A percentile compares a stretch with the other conserved stretches of the same genome.
phyloP scores from a whole-genome alignment of 257 asterid genomes.

The Jasminum sambac region DNA sequence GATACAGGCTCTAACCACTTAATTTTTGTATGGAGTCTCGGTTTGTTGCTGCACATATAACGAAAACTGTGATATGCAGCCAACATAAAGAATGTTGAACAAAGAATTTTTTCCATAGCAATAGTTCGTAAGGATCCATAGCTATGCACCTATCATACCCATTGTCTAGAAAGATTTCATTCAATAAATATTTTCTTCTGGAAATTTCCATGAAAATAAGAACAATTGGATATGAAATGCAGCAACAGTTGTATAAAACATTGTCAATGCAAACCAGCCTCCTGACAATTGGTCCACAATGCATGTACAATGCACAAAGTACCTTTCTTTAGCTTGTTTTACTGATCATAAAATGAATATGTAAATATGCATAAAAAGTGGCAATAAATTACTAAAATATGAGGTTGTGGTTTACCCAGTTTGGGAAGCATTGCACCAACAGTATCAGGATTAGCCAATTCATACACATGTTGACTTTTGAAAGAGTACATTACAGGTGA shows the following conservation, averaged over 20 bases:
- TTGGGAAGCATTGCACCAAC: conserved; percentile 95
- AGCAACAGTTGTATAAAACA: neutral
- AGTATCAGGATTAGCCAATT: conserved; percentile 81
- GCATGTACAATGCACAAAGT: neutral
- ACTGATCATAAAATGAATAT: neutral
- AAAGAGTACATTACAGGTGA: conserved; percentile 69
- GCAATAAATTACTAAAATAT: neutral
- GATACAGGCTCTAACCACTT: neutral
- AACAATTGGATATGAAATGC: neutral
- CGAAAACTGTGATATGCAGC: neutral
- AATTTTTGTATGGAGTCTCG: neutral
- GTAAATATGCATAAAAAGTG: neutral
- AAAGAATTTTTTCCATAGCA: neutral
- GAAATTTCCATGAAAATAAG: neutral
- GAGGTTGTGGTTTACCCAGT: conserved; percentile 55
- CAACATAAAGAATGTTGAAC: neutral
- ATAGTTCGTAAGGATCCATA: neutral
- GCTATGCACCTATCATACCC: neutral
- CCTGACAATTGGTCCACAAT: neutral
- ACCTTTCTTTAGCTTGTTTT: neutral
- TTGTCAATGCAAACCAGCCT: neutral
- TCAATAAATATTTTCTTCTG: neutral
- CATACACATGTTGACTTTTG: conserved; percentile 74
- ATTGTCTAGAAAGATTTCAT: neutral
- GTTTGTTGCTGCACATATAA: neutral